Base-by-base conservation (phyloP, 805 yeast species). In the Myxozyma kluyveri region DNA sequence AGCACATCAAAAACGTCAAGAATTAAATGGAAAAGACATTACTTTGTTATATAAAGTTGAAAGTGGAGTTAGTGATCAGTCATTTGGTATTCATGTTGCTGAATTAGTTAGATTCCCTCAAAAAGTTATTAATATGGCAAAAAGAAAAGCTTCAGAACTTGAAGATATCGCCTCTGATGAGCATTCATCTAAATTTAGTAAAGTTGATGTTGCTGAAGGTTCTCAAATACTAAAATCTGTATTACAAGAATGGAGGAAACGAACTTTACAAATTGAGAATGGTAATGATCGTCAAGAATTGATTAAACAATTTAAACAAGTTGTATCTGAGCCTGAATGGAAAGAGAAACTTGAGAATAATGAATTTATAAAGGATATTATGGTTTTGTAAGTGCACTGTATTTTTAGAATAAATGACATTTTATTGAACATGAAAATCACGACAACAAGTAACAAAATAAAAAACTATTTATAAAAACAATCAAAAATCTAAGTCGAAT, bases 81-180 rank as follows among this genome's bases (percentile, higher is more conserved):
- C 97, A 0, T 93, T 93, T 71, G 99, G 99, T 69, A 90, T 93
- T 43, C 96, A 93, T 67, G 99, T 93, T 42, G 98, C 98, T 0
- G 97, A 93, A 69, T 82, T 91, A 27, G 98, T 91, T 18, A 85
- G 87, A 61, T 93, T 93, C 69, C 99, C 98, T 1, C 72, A 74
- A 22, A 93, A 93, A 68, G 93, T 93, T 45, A 82, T 93, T 43
- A 78, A 80, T 51, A 93, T 93, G 98, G 96, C 99, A 6, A 93
- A 91, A 65, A 79, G 98, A 55, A 91, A 91, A 67, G 95, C 97
- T 0, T 73, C 78, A 3, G 98, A 93, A 64, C 74, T 93, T 47
- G 96, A 88, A 67, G 86, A 81, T 51, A 74, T 76, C 36, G 74
- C 71, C 6, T 67, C 69, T 53, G 72, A 59, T 4, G 62, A 59